Base-by-base conservation (phyloP, 495 filamentous ascomycete species). In the Clohesyomyces aquaticus region DNA sequence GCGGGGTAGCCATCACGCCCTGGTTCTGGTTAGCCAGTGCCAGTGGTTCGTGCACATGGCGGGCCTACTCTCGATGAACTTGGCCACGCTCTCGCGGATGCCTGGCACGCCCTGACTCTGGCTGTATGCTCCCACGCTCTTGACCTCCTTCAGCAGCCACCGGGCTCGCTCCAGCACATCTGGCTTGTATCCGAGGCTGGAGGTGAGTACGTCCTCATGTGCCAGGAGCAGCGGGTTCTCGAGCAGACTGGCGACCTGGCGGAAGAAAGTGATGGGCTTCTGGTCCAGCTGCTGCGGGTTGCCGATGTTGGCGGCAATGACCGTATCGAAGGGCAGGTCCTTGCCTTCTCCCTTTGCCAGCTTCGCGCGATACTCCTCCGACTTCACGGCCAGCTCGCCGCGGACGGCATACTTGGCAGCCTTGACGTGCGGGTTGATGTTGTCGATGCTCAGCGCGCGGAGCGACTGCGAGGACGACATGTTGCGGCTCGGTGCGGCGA, bases 281-380 rank as follows among this genome's bases (percentile, higher is more conserved):
- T 98, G 94, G 77, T 95, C 94, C 57, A 98, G 87, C 77, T 98
- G 95, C 74, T 98, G 94, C 6, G 95, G 94, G 79, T 98, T 98
- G 67, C 95, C 94, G 73, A 98, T 98, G 77, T 98, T 98, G 76
- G 94, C 94, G 55, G 89, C 91, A 76, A 98, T 93, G 71, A 98
- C 87, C 62, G 89, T 81, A 65, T 90, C 82, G 74, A 98, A 98
- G 25, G 94, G 94, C 45, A 98, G 82, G 59, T 77, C 74, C 66
- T 84, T 81, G 71, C 85, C 82, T 22, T 72, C 56, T 50, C 79
- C 82, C 58, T 83, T 78, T 32, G 70, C 71, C 56, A 98, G 81
- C 48, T 81, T 78, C 56, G 88, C 85, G 48, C 92, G 87, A 78
- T 95, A 96, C 75, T 87, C 82, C 79, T 98, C 94, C 0, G 93